Conservation (phyloP, 805 yeast genomes). For the Lachancea quebecensis region DNA sequence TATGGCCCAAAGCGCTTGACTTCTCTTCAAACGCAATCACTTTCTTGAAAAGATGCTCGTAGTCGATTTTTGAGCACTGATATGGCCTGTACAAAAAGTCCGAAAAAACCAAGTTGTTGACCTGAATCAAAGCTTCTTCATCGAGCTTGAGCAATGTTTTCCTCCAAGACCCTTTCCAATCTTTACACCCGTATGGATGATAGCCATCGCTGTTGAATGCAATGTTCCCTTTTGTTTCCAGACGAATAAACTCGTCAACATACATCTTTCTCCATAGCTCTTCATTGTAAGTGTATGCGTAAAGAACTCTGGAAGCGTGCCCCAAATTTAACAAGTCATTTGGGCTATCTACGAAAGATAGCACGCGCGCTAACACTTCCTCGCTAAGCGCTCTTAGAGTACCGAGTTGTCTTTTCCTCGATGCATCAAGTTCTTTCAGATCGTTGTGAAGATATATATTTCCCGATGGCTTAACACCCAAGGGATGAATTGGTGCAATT, state of each 20-base stretch:
- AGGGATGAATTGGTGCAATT: slow-evolving; percentile 43
- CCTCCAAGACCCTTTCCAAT: slow-evolving; percentile 83
- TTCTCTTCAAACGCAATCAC: slow-evolving; percentile 42
- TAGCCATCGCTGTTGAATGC: slow-evolving; percentile 12
- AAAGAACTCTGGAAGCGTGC: slow-evolving; percentile 56
- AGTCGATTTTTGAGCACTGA: slow-evolving; percentile 69
- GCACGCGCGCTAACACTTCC: slow-evolving; percentile 50
- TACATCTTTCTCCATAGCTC: slow-evolving; percentile 73
- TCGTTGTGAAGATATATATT: slow-evolving; percentile 42
- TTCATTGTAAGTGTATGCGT: slow-evolving; percentile 68
- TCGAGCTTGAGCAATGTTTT: slow-evolving; percentile 43
- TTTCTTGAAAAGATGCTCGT: slow-evolving; percentile 40
- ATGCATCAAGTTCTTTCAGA: slow-evolving; percentile 7
- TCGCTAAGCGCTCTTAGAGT: slow-evolving; percentile 48
- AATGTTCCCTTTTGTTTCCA: slow-evolving; percentile 15
- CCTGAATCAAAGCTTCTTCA: slow-evolving; percentile 40
- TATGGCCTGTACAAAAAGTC: slow-evolving; percentile 78
- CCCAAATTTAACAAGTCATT: slow-evolving; percentile 46
- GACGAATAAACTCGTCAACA: slow-evolving; percentile 23
- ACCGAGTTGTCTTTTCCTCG: slow-evolving; percentile 43
- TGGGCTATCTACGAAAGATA: slow-evolving; percentile 43
- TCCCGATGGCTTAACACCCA: slow-evolving; percentile 72
- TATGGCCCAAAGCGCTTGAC: slow-evolving; percentile 18
- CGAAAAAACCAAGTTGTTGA: slow-evolving; percentile 53
- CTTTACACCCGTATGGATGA: slow-evolving; percentile 25